A percentile compares a stretch with the other conserved stretches of the same genome.
Evolutionary conservation across 768 basidiomycete genomes (phyloP).

Genomic region (Plicaturopsis crispa): DNA sequence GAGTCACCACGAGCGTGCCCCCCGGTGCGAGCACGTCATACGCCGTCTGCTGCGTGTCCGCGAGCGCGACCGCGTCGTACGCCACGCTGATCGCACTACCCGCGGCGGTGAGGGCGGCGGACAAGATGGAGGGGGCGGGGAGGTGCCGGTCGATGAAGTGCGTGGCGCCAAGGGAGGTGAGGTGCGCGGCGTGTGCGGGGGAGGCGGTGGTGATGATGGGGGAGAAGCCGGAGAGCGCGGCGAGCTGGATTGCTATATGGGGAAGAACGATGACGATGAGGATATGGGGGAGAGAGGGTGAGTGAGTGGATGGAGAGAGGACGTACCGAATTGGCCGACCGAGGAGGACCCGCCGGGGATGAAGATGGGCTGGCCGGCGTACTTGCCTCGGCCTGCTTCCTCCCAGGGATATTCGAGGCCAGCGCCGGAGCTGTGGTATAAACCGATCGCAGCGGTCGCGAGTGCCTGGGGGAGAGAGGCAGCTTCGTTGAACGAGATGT

Average conservation of each 20-base stretch:
- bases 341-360: constrained; percentile 42
- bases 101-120: no score
- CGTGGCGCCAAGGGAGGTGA: constrained; percentile 14
- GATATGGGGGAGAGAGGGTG: no score
- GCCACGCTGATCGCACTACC: no score
- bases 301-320: background rate
- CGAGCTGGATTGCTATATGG: constrained; percentile 11
- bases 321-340: constrained; percentile 42
- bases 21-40: constrained; percentile 27
- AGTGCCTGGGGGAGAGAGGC: constrained; percentile 40
- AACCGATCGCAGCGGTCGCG: constrained; percentile 41
- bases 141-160: constrained; percentile 12
- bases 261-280: background rate
- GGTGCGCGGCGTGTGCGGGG: constrained; percentile 5
- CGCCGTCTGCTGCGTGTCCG: constrained; percentile 30
- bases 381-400: constrained; percentile 27
- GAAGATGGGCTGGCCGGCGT: constrained; percentile 35
- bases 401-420: constrained; percentile 33
- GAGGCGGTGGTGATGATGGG: constrained; percentile 14
- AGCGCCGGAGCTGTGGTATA: constrained; percentile 35
- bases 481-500: constrained; percentile 39
- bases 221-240: constrained; percentile 9
- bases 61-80: constrained; percentile 24
- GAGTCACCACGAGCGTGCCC: constrained; percentile 24
- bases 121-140: no score